Conservation (phyloP, 2,329 filamentous ascomycete species). For the Phialocephala subalpina region DNA sequence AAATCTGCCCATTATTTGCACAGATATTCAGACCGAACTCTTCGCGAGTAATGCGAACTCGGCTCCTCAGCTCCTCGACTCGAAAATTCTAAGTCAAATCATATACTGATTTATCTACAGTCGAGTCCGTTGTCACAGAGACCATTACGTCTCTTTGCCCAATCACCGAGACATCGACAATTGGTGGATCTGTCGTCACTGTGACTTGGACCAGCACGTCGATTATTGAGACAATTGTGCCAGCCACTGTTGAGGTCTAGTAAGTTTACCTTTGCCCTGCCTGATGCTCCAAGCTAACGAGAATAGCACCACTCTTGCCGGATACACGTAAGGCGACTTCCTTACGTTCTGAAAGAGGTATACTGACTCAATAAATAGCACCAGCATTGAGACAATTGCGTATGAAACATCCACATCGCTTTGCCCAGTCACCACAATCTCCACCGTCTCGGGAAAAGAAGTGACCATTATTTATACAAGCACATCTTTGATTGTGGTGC, state of each 20-base stretch:
- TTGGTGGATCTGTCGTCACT: conserved; percentile 48
- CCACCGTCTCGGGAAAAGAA: conserved; percentile 51
- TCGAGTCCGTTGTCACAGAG: no score
- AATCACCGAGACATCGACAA: conserved; percentile 49
- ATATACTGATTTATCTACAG: no score
- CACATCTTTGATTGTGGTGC: conserved; percentile 36
- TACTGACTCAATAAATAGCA: no score
- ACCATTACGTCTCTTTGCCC: conserved; percentile 53
- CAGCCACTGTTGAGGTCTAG: conserved; percentile 28
- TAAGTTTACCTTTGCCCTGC: conserved; percentile 16
- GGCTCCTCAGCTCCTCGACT: no score
- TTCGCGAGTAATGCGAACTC: no score
- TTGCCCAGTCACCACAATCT: conserved; percentile 55
- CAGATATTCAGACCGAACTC: no score
- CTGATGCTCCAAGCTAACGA: background rate
- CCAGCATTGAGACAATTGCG: conserved; percentile 42
- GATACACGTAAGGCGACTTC: no score
- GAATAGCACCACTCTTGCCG: conserved; percentile 17
- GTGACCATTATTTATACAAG: conserved; percentile 44
- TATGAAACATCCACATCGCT: conserved; percentile 49
- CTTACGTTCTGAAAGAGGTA: no score
- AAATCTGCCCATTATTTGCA: no score
- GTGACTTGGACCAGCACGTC: conserved; percentile 38
- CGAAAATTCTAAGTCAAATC: no score
- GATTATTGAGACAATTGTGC: conserved; percentile 32